phyloP scores from a whole-genome alignment of 2,329 filamentous ascomycete genomes.

The Orbilia quercus region DNA sequence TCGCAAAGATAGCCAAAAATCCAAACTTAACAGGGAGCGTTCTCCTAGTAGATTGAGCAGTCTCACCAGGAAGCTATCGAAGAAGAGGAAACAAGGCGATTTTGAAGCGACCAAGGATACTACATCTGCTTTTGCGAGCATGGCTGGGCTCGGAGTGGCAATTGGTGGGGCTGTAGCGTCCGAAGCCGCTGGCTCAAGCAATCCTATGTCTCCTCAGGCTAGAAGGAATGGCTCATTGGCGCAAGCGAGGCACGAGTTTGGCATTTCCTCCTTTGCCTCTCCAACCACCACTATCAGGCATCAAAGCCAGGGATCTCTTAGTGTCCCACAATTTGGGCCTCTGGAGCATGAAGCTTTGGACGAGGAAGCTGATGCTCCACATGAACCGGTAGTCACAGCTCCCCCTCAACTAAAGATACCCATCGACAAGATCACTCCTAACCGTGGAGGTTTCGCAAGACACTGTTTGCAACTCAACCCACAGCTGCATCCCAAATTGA shows the following conservation, averaged over 20 bases:
- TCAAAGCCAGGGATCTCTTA: constrained; percentile 53
- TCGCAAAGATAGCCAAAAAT: constrained; percentile 49
- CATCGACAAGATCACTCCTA: constrained; percentile 78
- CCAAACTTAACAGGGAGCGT: constrained; percentile 40
- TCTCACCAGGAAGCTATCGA: constrained; percentile 49
- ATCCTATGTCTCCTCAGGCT: constrained; percentile 48
- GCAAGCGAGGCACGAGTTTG: constrained; percentile 28
- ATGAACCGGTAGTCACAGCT: constrained; percentile 71
- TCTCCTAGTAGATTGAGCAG: constrained; percentile 48
- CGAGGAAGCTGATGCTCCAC: constrained; percentile 72
- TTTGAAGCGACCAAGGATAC: constrained; percentile 41
- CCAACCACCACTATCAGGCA: constrained; percentile 31
- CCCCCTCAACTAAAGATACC: constrained; percentile 50
- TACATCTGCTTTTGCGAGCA: constrained; percentile 43
- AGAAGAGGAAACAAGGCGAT: constrained; percentile 53
- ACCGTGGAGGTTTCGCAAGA: constrained; percentile 77
- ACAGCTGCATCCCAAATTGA: constrained; percentile 73
- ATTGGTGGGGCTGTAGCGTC: constrained; percentile 38
- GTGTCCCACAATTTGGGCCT: constrained; percentile 61
- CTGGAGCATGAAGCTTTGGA: constrained; percentile 72
- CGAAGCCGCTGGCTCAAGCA: constrained; percentile 44
- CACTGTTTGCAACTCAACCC: constrained; percentile 81
- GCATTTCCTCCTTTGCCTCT: constrained; percentile 36
- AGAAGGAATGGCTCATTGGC: constrained; percentile 39
- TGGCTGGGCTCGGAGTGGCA: constrained; percentile 49